A percentile compares a stretch with the other conserved stretches of the same genome.
Conservation (phyloP, 768 basidiomycete genomes). For the Mrakia gelida region DNA sequence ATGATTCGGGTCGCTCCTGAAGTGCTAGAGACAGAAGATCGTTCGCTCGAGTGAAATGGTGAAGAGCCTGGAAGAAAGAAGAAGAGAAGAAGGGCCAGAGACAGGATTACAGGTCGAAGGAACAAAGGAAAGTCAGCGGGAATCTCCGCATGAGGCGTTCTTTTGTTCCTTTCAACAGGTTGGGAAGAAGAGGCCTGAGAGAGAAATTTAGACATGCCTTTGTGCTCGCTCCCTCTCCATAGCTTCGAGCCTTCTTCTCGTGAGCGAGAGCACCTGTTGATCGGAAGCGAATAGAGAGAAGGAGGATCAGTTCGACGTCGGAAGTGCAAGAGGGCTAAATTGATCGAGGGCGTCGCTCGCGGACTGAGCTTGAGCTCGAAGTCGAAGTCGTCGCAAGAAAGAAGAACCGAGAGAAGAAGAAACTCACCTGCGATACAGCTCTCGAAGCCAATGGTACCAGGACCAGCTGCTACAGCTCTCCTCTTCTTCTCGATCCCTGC, state of each 20-base stretch:
- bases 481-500: background rate
- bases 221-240: conserved; percentile 26
- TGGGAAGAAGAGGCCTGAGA: too few relatives aligned
- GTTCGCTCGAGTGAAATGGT: conserved; percentile 41
- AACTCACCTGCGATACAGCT: conserved; percentile 8
- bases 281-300: background rate
- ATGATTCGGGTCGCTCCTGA: conserved; percentile 34
- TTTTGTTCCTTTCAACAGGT: background rate
- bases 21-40: conserved; percentile 40
- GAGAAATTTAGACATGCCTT: conserved; percentile 4
- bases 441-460: background rate
- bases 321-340: background rate
- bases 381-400: background rate
- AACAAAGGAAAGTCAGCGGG: background rate
- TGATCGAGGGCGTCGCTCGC: background rate
- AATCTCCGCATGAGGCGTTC: background rate
- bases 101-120: background rate
- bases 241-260: conserved; percentile 27
- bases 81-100: background rate
- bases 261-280: conserved; percentile 24
- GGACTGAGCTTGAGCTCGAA: background rate
- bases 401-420: background rate
- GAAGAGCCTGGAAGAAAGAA: conserved; percentile 35
- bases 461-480: background rate
- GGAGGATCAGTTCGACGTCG: background rate